Base-by-base conservation (phyloP, 208 protist species). In the Acanthamoeba triangularis region DNA sequence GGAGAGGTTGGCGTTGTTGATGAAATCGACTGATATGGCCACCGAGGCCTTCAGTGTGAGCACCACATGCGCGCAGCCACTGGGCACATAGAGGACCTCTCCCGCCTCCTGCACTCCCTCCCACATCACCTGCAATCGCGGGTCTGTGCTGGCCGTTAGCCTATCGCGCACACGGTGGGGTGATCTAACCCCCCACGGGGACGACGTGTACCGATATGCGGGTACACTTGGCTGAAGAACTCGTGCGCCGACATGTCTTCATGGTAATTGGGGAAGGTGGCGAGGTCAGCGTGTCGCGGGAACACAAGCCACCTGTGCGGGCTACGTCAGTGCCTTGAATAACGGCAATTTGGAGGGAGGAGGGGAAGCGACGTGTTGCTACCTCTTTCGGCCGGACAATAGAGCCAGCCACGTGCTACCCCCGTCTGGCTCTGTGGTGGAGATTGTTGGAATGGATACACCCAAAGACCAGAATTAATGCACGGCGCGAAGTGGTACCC, bases 1-100 rank as follows among this genome's bases (percentile, higher is more conserved):
- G 13, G 16, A 2, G 37, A 59, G 5, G 47, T 85, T 85, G 76
- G 4, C 35, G 76, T 44, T 11, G 69, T 78, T 78, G 69, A 78
- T 78, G 33, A 78, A 11, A 13, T 78, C 69, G 11, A 78, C 69
- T 11, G 69, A 44, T 0, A 78, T 78, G 69, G 69, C 69, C n/a
- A 78, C 33, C 8, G 69, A 78, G 16, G 25, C 35, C 1, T 78
- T 33, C 30, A 78, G 33, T 0, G 69, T 78, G 33, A 78, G n/a
- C 69, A 78, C 69, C 7, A 78, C 69, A 47, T 78, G 69, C 11
- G 69, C 69, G 20, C 69, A 78, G 30, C 69, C 69, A 41, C 69
- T 78, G 30, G 69, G 69, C 25, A 78, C 35, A 23, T 28, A 78
- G 16, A 78, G 7, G 35, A 47, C 47, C 14, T 78, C 69, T 33